Conservation (phyloP, 2,329 filamentous ascomycete genomes). For the Paecilomyces formosus region DNA sequence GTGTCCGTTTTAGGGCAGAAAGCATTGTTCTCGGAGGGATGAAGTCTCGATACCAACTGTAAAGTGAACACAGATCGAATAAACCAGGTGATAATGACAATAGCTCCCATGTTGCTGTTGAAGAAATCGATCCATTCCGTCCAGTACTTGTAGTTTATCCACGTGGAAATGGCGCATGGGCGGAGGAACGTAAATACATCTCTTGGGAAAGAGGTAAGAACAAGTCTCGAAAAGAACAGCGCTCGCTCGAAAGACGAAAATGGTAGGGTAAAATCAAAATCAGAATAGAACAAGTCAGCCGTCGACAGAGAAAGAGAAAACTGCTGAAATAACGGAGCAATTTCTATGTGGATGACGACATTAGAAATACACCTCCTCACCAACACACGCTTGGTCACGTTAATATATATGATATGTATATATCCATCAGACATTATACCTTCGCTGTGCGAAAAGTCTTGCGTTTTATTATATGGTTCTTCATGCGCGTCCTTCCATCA, state of each 20-base stretch:
- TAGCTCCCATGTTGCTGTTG: not conserved
- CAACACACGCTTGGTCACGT: not conserved
- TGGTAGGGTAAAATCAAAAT: not conserved
- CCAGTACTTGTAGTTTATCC: not conserved
- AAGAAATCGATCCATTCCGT: not conserved
- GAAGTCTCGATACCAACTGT: not conserved
- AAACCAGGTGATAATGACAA: not conserved
- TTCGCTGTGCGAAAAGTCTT: not conserved
- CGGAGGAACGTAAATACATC: not conserved
- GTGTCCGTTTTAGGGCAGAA: not conserved
- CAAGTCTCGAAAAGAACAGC: not conserved
- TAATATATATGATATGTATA: not conserved
- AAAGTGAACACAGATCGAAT: too few relatives aligned
- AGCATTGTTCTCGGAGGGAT: too few relatives aligned
- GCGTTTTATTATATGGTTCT: not conserved
- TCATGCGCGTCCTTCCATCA: conserved; percentile 35
- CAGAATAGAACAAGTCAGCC: not conserved
- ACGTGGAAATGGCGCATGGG: not conserved
- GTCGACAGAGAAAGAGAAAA: not conserved
- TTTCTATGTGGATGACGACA: not conserved
- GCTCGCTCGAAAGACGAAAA: not conserved
- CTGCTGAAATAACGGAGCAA: not conserved
- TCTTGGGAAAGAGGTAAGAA: not conserved
- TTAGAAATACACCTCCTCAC: not conserved
- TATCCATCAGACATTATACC: not conserved